Base-by-base conservation (phyloP, 441 rosid species). In the Gossypium gossypioides region DNA sequence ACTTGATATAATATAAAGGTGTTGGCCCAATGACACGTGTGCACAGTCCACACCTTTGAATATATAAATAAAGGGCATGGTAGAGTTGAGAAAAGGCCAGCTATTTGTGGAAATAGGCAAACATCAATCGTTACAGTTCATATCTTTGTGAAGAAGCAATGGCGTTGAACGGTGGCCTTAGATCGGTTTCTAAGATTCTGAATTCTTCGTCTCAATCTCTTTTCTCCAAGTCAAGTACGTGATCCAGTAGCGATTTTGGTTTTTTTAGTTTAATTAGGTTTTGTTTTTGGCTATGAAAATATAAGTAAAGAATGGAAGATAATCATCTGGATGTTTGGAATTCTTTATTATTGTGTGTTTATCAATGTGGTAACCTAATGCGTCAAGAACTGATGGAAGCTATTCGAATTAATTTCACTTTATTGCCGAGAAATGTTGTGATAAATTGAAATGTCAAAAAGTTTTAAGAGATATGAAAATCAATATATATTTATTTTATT, bases 101-200 rank as follows among this genome's bases (percentile, higher is more conserved):
- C 2, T 21, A 24, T 46, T 66, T 46, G 40, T 13, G 70, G 19
- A 46, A 66, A 3, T 18, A 46, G 56, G 56, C 19, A 46, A 66
- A 13, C 56, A 66, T 12, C 70, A 65, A 34, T 55, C 56, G n/a
- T 66, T 8, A 54, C 22, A 25, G 22, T 8, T 71, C 42, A 15
- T 73, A 46, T 22, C 44, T 63, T 25, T 13, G 59, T 10, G 27
- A 60, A 21, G 19, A 15, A 25, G 27, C 68, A 51, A 88, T 80
- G 89, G 87, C 87, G 78, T 72, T 85, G 84, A 86, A 79, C 85
- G 86, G 76, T 42, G 89, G 90, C 1, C 69, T 93, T 62, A 82
- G 94, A 86, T 89, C 91, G 55, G 82, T 84, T 37, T 81, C 98
- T 4, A 89, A 70, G 90, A 81, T 93, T 19, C 40, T 89, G 0